These are phyloP conservation scores for Capsella rubella DNA, from an alignment of 441 rosid genomes.

Conservation along the genomic window DNA sequence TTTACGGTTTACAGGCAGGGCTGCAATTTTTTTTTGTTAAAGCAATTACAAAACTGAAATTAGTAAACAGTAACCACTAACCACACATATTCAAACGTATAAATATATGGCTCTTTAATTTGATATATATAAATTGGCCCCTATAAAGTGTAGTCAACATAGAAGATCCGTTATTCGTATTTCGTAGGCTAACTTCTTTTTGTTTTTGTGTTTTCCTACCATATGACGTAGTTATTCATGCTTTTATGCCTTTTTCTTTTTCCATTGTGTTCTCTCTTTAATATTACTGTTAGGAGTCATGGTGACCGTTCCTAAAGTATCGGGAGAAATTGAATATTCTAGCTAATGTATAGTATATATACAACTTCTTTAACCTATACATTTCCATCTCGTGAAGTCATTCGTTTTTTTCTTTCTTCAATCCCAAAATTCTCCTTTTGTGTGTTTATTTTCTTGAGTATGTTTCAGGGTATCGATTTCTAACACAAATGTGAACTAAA, in stretches of 20 bases:
- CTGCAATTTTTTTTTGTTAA: too few species aligned
- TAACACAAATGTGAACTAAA: slow-evolving; percentile 38
- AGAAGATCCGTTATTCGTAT: slow-evolving; percentile 10
- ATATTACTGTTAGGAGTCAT: slow-evolving; percentile 11
- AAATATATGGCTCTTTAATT: background rate
- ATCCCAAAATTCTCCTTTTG: background rate
- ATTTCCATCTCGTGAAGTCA: slow-evolving; percentile 34
- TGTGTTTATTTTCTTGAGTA: background rate
- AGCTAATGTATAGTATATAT: slow-evolving; percentile 17
- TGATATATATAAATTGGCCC: background rate
- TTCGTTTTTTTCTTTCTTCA: slow-evolving; percentile 17
- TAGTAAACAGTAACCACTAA: too few species aligned
- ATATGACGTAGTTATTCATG: slow-evolving; percentile 17
- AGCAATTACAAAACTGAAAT: too few species aligned
- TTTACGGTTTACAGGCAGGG: too few species aligned
- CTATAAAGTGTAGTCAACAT: slow-evolving; percentile 23
- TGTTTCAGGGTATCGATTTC: background rate
- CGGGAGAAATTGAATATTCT: slow-evolving; percentile 19
- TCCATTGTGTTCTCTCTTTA: slow-evolving; percentile 16
- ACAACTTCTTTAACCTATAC: slow-evolving; percentile 3
- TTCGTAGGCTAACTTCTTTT: background rate
- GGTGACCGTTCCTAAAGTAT: slow-evolving; percentile 32
- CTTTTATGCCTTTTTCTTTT: background rate
- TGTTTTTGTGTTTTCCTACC: background rate
- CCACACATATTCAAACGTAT: slow-evolving; percentile 10